Evolutionary conservation across 768 basidiomycete species (phyloP), one percentile per base, ranked within the genome.

Genomic region (Auricularia heimuer): DNA sequence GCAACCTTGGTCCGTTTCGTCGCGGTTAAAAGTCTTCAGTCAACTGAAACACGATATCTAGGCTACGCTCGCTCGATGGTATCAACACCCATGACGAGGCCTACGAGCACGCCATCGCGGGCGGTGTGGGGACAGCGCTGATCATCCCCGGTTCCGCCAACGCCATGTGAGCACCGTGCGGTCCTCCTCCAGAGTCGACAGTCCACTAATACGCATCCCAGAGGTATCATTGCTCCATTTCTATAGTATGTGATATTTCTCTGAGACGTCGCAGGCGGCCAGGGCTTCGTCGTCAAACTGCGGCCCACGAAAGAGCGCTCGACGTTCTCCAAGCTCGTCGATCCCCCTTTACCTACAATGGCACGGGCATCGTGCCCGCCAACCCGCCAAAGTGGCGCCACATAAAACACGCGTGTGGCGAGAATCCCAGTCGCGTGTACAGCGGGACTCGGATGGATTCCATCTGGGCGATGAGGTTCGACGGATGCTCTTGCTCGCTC

Each of bases 61-160:
- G 86, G 86, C 78, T 94, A 7, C 81, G 90, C 42, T 85, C 84
- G 35, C 73, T 93, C 12, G 92, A 95, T 69, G 90, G 82, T 0
- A 77, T 94, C 62, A 92, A 94, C 71, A 91, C 90, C 0, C 89
- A 89, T 68, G 91, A 94, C 72, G 82, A 84, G 18, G 80, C 89
- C 0, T 92, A 87, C 74, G 76, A 73, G 21, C 76, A 89, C 7
- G 82, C 87, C n/a, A 82, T 90, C 65, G 76, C 90, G 0, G 91
- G 92, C 10, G 92, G 93, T 10, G 82, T 93, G 14, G 93, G 92
- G 0, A 88, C 89, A 0, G 80, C 88, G 2, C 78, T 91, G 39
- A 77, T 94, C 29, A 78, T 94, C 1, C 92, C 92, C 3, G 91
- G 90, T 0, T 88, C 85, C 56, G 83, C 78, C 10, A 81, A 84